Conservation (phyloP, 1,284 basidiomycete species). For the Grifola frondosa region DNA sequence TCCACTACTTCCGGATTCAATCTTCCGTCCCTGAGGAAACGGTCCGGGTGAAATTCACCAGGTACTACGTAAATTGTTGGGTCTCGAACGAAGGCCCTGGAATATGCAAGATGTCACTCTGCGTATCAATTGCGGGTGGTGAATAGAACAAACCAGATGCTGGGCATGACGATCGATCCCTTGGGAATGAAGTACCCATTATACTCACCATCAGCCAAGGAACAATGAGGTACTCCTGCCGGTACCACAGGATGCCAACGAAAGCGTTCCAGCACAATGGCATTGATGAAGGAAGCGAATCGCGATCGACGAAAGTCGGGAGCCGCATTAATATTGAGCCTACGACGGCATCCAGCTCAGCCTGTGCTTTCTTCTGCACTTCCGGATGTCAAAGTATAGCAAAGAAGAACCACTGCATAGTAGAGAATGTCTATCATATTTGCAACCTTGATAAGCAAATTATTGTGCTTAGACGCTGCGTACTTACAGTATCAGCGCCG, state of each 20-base stretch:
- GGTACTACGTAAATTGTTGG: constrained; percentile 15
- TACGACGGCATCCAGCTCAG: constrained; percentile 29
- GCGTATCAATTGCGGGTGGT: background rate
- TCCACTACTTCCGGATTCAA: constrained; percentile 8
- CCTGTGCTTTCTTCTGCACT: constrained; percentile 27
- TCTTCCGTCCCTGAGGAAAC: constrained; percentile 13
- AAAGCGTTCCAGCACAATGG: constrained; percentile 21
- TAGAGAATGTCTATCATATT: constrained; percentile 19
- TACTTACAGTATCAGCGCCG: constrained; percentile 12
- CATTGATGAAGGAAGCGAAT: constrained; percentile 20
- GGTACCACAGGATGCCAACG: constrained; percentile 20
- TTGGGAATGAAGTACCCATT: constrained; percentile 23
- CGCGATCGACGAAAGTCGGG: constrained; percentile 17
- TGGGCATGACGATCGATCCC: constrained; percentile 21
- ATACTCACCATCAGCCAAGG: constrained; percentile 13
- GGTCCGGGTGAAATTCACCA: constrained; percentile 14
- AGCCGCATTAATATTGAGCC: constrained; percentile 20
- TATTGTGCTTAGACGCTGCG: no score
- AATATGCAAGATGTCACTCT: background rate
- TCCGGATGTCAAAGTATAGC: constrained; percentile 37
- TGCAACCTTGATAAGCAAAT: background rate
- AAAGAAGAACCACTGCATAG: constrained; percentile 32
- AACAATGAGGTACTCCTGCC: constrained; percentile 6
- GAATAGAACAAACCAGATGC: constrained; percentile 19
- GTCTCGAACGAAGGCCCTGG: constrained; percentile 17